Evolutionary conservation across 495 filamentous ascomycete species (phyloP).

Genomic region (Clohesyomyces aquaticus): DNA sequence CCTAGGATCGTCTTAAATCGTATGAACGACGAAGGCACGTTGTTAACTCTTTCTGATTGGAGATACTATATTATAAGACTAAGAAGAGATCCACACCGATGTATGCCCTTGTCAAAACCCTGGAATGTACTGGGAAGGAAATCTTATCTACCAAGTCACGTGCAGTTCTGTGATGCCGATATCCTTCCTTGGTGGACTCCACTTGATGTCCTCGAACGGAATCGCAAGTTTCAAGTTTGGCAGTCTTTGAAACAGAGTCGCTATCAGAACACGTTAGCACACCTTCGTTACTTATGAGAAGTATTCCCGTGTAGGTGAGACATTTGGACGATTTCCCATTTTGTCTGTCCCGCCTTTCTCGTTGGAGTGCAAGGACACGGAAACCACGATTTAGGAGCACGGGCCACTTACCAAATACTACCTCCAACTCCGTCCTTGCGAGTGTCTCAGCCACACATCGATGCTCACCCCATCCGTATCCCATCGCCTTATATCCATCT

Average conservation of each 20-base stretch:
- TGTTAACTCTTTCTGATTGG: too few species aligned
- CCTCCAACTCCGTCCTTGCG: slow-evolving; percentile 48
- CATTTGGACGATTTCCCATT: too few species aligned
- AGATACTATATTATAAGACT: too few species aligned
- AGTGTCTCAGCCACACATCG: slow-evolving; percentile 53
- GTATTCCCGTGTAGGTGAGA: too few species aligned
- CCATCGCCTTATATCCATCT: slow-evolving; percentile 46
- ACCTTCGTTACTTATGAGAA: too few species aligned
- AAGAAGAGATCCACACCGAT: too few species aligned
- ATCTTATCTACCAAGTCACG: slow-evolving; percentile 23
- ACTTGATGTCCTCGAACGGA: slow-evolving; percentile 48
- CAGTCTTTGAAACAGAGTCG: slow-evolving; percentile 44
- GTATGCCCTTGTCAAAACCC: too few species aligned
- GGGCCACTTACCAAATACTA: slow-evolving; percentile 48
- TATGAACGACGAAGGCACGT: too few species aligned
- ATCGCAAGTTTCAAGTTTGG: slow-evolving; percentile 49
- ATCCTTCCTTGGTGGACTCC: slow-evolving; percentile 45
- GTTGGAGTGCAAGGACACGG: neutral
- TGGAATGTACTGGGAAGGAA: too few species aligned
- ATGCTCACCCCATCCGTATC: slow-evolving; percentile 53
- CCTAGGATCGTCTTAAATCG: too few species aligned
- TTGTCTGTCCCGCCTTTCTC: neutral
- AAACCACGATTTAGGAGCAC: neutral
- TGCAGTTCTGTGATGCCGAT: slow-evolving; percentile 50
- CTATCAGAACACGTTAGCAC: too few species aligned